Base-by-base conservation (phyloP, 331 rosid species). In the Phaseolus coccineus region DNA sequence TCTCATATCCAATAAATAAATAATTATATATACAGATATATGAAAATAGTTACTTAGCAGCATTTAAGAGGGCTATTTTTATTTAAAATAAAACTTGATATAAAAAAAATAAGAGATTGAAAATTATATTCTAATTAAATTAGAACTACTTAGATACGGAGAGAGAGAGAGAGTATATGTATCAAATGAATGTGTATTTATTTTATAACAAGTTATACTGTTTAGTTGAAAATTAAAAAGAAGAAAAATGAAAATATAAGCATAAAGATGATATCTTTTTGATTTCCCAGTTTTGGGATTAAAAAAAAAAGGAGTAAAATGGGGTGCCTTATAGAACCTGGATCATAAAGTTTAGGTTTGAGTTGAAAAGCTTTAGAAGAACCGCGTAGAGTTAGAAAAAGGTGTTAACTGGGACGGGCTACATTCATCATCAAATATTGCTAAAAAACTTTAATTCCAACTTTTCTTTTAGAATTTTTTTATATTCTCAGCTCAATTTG, bases 301-400 rank as follows among this genome's bases (percentile, higher is more conserved):
- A 74, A 61, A 46, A 56, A 78, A 65, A 39, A 22, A 19, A 19
- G 22, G 14, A 37, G 5, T 7, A 72, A 50, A 81, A 77, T 48
- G 78, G 81, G 75, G 10, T 19, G 35, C 56, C 40, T 69, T 55
- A 69, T 69, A 69, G 62, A 69, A 78, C 72, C 84, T 53, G 31
- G 84, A 74, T 81, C 61, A 73, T 50, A 85, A 73, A 77, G 88
- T 80, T 53, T 44, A 59, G 22, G 42, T 76, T 81, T 8, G 51
- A 51, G 71, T 77, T 52, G 3, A 40, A 40, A 40, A 42, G 84
- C 81, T 77, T 81, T 61, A 76, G 80, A 81, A 68, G 67, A 73
- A 68, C 62, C 46, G 25, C 56, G 35, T 63, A 30, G 52, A 56
- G 39, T 76, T 75, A 75, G 9, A 9, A 8, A 42, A 2, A 68